Conservation (phyloP, 106 monocot species). For the Dendrobium chrysotoxum region DNA sequence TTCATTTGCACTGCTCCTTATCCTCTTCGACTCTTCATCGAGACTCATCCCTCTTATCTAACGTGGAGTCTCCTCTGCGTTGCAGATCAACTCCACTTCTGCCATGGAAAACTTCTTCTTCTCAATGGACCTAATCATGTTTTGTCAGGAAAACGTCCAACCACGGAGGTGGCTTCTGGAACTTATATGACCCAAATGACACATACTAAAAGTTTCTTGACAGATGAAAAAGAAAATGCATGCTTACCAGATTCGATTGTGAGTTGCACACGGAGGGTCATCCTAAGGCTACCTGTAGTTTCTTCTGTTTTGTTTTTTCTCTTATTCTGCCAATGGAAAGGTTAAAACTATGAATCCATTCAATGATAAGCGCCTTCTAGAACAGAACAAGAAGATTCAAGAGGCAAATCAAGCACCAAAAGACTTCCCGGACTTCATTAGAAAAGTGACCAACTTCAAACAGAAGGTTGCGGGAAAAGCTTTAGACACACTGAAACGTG, state of each 20-base stretch:
- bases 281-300: conserved; percentile 35
- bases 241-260: conserved; percentile 4
- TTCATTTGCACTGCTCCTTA: too few relatives aligned
- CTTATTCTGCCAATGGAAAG: conserved; percentile 42
- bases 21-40: too few relatives aligned
- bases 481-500: too few relatives aligned
- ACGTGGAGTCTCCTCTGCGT: too few relatives aligned
- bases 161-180: not conserved
- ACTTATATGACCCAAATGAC: not conserved
- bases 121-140: too few relatives aligned
- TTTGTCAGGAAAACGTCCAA: not conserved
- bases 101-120: too few relatives aligned
- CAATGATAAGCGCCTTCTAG: conserved; percentile 65
- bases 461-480: too few relatives aligned
- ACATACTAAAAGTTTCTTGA: conserved; percentile 17
- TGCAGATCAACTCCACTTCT: too few relatives aligned
- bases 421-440: conserved; percentile 79
- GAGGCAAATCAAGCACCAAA: conserved; percentile 70
- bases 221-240: conserved; percentile 14
- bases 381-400: conserved; percentile 89
- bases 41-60: too few relatives aligned
- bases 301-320: conserved; percentile 21
- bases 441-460: conserved; percentile 48
- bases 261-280: conserved; percentile 28
- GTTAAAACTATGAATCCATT: conserved; percentile 36